Percentiles rank a stretch among this genome's conserved stretches.
These are phyloP conservation scores for Boletus calvinii DNA, from an alignment of 1,284 basidiomycete species.

Conservation along the genomic window DNA sequence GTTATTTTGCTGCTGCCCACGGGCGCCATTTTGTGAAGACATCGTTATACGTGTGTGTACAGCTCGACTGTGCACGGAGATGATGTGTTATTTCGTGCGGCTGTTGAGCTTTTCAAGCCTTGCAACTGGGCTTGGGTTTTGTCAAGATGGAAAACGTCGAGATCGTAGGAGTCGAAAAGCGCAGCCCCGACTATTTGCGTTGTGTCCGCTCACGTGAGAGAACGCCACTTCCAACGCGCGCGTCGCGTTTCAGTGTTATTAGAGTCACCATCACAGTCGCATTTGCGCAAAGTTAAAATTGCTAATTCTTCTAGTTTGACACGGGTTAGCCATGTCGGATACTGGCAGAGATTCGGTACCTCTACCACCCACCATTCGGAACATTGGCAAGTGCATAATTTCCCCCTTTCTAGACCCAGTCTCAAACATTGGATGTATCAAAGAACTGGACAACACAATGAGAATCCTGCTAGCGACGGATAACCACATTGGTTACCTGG, in stretches of 20 bases:
- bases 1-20: constrained; percentile 31
- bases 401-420: not conserved
- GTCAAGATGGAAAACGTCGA: too few species aligned
- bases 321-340: constrained; percentile 27
- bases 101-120: not conserved
- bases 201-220: constrained; percentile 15
- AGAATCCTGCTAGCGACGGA: constrained; percentile 89
- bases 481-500: constrained; percentile 94
- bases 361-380: constrained; percentile 36
- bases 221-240: not conserved
- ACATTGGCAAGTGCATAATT: constrained; percentile 37
- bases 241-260: constrained; percentile 8
- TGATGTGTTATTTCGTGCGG: not conserved
- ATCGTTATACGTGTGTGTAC: constrained; percentile 9
- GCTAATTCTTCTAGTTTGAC: not conserved
- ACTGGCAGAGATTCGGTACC: constrained; percentile 22
- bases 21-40: constrained; percentile 30
- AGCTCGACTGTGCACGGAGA: not conserved
- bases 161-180: not conserved
- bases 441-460: constrained; percentile 69
- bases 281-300: not conserved
- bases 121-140: not conserved
- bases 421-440: constrained; percentile 5
- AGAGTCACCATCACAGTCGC: not conserved
- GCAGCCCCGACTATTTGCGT: not conserved